Conservation (phyloP, 768 basidiomycete genomes). For the Pholiota conissans region DNA sequence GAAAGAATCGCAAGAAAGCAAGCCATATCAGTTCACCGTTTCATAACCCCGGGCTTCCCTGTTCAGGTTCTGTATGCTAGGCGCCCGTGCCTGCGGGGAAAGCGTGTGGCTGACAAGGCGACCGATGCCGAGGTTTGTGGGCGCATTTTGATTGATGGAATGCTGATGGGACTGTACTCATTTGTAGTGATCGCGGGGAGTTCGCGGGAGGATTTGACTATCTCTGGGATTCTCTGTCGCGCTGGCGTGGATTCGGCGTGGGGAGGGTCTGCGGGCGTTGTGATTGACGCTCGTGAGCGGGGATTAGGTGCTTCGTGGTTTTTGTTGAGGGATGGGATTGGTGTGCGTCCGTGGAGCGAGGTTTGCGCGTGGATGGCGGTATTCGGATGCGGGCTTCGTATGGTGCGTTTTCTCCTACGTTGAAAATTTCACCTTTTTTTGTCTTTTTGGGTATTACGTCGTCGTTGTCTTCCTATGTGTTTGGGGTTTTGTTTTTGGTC, state of each 20-base stretch:
- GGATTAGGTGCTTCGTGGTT: not conserved
- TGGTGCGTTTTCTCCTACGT: not conserved
- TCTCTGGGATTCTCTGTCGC: not conserved
- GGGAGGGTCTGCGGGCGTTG: not conserved
- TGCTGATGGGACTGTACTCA: constrained; percentile 7
- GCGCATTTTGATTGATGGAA: not conserved
- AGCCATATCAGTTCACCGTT: not conserved
- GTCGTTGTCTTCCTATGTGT: not conserved
- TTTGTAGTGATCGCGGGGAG: not conserved
- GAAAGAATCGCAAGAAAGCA: not conserved
- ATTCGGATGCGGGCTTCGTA: not conserved
- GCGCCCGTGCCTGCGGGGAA: not conserved
- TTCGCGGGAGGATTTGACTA: not conserved
- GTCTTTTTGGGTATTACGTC: not conserved
- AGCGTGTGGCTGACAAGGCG: too few relatives aligned
- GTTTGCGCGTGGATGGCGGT: not conserved
- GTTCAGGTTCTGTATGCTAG: not conserved
- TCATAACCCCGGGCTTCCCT: not conserved
- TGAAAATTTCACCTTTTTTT: not conserved
- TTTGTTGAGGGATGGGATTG: not conserved
- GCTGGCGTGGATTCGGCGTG: not conserved
- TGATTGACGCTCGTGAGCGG: not conserved
- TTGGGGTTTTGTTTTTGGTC: not conserved
- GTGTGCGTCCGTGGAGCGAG: not conserved
- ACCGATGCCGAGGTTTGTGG: constrained; percentile 8